Base-by-base conservation (phyloP, 2,329 filamentous ascomycete species). In the Claviceps monticola region DNA sequence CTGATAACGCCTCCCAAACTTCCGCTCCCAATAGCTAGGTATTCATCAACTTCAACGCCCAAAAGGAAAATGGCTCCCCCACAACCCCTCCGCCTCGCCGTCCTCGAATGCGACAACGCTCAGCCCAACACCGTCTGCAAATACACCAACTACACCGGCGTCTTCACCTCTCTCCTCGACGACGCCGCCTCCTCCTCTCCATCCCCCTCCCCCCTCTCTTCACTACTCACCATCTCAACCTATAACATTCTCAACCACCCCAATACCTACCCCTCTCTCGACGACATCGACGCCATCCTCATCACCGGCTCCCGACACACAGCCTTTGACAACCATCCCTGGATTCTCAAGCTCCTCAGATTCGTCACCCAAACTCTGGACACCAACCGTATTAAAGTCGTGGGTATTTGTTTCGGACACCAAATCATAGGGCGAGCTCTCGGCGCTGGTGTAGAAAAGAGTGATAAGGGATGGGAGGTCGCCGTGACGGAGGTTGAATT, bases 31-130 rank as follows among this genome's bases (percentile, higher is more conserved):
- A 16, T 23, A 5, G 6, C 6, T 21, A 19, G 19, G 2, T 19
- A 16, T 2, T 43, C 42, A 26, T 4, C n/a, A 34, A 34, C 29
- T 34, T 34, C 9, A 34, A 34, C 29, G 4, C 29, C 29, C 9
- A 34, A 34, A 11, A 34, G 3, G 29, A 34, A 34, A 4, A 44
- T 44, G 39, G 19, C 38, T 14, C 78, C 79, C 34, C 70, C 91
- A 58, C 84, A 2, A 2, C 79, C 79, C 36, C 71, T 91, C 58
- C 84, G 86, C 52, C 84, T 96, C 67, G 89, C 90, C 46, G 78
- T 97, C 59, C 82, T 97, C 58, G 88, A 95, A 74, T 84, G 86
- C 72, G 91, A 95, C 68, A 86, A 79, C 1, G 88, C 88, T 1
- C 73, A 85, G 48, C 76, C 80, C 1, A 68, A 76, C 44, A 79